Conservation (phyloP, 2,329 filamentous ascomycete species). For the Emergomyces pasteurianus region DNA sequence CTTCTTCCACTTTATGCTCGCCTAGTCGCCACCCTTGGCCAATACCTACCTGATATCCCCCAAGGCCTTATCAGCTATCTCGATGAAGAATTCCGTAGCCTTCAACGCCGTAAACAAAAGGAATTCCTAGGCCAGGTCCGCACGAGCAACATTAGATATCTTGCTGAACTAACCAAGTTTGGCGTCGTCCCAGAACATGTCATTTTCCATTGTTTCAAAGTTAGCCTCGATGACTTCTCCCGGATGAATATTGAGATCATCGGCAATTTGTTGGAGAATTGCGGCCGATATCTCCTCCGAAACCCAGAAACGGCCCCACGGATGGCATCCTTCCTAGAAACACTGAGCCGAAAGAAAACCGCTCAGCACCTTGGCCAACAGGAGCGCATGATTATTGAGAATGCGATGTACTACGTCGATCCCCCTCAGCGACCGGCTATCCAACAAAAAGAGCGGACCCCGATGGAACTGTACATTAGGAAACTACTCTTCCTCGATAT, state of each 20-base stretch:
- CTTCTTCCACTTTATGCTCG: conserved; percentile 85
- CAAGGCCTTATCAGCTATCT: conserved; percentile 85
- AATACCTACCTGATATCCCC: conserved; percentile 88
- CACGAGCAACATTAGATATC: conserved; percentile 89
- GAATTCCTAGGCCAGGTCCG: conserved; percentile 93
- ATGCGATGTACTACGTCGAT: conserved; percentile 95
- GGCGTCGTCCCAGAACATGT: conserved; percentile 96
- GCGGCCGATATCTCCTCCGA: conserved; percentile 82
- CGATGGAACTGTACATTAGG: conserved; percentile 82
- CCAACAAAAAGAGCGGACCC: conserved; percentile 89
- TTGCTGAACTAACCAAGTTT: conserved; percentile 95
- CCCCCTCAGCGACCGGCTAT: conserved; percentile 88
- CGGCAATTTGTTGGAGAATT: conserved; percentile 90
- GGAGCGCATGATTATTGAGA: conserved; percentile 96
- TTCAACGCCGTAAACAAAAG: conserved; percentile 94
- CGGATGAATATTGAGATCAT: conserved; percentile 99
- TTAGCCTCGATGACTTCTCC: conserved; percentile 94
- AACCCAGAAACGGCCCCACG: conserved; percentile 86
- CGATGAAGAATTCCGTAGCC: conserved; percentile 90
- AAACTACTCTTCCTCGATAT: conserved; percentile 90
- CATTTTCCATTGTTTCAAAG: conserved; percentile 96
- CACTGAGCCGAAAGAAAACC: conserved; percentile 86
- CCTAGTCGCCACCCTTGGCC: conserved; percentile 80
- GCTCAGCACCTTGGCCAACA: conserved; percentile 91
- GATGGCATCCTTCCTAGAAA: conserved; percentile 91